phyloP scores from a whole-genome alignment of 352 stramenopile genomes.

The Albugo candida region DNA sequence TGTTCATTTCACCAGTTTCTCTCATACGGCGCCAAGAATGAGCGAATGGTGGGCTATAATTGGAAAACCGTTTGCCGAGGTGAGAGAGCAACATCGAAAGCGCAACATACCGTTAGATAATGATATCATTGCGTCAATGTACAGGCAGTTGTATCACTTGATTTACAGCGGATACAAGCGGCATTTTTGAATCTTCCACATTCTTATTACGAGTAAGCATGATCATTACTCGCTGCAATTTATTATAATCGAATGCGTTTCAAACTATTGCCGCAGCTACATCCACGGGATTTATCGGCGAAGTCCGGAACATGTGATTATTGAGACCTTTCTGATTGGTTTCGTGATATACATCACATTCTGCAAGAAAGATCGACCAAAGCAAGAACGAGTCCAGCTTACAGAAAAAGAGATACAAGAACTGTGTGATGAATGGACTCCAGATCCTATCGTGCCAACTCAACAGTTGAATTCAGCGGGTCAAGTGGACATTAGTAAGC shows the following conservation, averaged over 20 bases:
- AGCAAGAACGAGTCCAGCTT: slow-evolving; percentile 38
- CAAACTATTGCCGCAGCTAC: slow-evolving; percentile 15
- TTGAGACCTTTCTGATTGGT: slow-evolving; percentile 93
- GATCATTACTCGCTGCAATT: background rate
- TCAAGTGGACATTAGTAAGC: slow-evolving; percentile 18
- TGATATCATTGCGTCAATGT: background rate
- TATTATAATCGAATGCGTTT: background rate
- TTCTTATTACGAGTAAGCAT: slow-evolving; percentile 48
- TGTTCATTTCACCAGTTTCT: too few relatives aligned
- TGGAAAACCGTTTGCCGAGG: slow-evolving; percentile 49
- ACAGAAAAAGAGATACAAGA: slow-evolving; percentile 79
- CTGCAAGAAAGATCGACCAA: slow-evolving; percentile 57
- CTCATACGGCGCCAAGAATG: slow-evolving; percentile 11
- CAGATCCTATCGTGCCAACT: slow-evolving; percentile 70
- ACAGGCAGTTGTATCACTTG: slow-evolving; percentile 40
- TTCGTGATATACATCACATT: slow-evolving; percentile 92
- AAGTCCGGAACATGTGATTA: slow-evolving; percentile 88
- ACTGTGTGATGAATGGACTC: slow-evolving; percentile 76
- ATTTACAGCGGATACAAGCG: slow-evolving; percentile 31
- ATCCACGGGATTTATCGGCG: slow-evolving; percentile 65
- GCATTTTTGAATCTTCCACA: slow-evolving; percentile 37
- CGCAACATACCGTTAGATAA: too few relatives aligned
- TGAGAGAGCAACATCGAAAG: slow-evolving; percentile 8
- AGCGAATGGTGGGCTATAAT: slow-evolving; percentile 66
- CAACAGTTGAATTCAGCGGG: slow-evolving; percentile 3